Percentiles rank a stretch among this genome's conserved stretches.
These are phyloP conservation scores for Amanita molliuscula DNA, from an alignment of 768 basidiomycete species.

Conservation along the genomic window DNA sequence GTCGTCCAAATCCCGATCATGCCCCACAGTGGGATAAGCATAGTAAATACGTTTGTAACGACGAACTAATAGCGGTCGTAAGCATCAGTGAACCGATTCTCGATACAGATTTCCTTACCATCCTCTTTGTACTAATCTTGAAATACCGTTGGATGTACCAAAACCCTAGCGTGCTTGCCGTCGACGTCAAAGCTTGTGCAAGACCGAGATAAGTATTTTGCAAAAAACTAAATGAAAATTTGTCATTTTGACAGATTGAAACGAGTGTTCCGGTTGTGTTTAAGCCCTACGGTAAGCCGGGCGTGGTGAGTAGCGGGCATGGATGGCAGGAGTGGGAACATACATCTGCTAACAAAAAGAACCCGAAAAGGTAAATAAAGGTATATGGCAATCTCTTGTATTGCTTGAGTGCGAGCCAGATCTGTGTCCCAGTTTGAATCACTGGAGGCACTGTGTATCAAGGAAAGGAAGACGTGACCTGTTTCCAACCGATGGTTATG, in stretches of 20 bases:
- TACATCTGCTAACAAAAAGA: slow-evolving; percentile 74
- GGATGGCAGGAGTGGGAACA: slow-evolving; percentile 12
- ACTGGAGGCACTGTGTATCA: background rate
- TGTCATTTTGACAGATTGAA: slow-evolving; percentile 69
- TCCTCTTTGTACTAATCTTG: slow-evolving; percentile 73
- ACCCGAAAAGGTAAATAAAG: slow-evolving; percentile 67
- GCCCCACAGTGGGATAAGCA: slow-evolving; percentile 77
- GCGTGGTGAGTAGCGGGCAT: background rate
- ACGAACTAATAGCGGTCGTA: slow-evolving; percentile 39
- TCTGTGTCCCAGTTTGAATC: slow-evolving; percentile 27
- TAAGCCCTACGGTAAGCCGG: slow-evolving; percentile 41
- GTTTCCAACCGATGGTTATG: slow-evolving; percentile 79
- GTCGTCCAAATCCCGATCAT: slow-evolving; percentile 80
- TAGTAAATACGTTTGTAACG: slow-evolving; percentile 65
- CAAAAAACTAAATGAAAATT: slow-evolving; percentile 74
- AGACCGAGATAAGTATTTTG: slow-evolving; percentile 74
- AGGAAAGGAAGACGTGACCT: slow-evolving; percentile 26
- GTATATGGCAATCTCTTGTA: slow-evolving; percentile 75
- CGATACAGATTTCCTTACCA: slow-evolving; percentile 33
- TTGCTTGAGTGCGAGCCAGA: slow-evolving; percentile 67
- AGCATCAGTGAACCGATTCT: background rate
- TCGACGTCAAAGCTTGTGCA: slow-evolving; percentile 68
- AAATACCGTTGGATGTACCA: slow-evolving; percentile 78
- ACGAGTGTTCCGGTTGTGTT: slow-evolving; percentile 75
- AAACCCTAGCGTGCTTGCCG: slow-evolving; percentile 59